These are phyloP conservation scores for Pestalotiopsis sp. DNA, from an alignment of 2,329 filamentous ascomycete species.

Conservation along the genomic window DNA sequence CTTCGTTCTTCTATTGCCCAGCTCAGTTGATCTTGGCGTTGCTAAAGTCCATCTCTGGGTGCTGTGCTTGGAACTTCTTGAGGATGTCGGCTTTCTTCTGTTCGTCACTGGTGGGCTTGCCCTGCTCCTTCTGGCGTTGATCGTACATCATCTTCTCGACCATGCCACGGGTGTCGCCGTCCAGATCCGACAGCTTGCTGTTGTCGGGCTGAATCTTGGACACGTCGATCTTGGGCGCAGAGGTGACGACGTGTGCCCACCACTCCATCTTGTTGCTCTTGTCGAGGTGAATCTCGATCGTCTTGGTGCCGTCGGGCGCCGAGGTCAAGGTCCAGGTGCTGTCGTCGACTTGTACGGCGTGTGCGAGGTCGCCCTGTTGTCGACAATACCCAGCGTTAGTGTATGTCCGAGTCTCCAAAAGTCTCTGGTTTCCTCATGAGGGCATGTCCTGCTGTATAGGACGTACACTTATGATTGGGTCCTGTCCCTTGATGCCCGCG, in stretches of 20 bases:
- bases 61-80: conserved; percentile 86
- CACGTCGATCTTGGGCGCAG: conserved; percentile 90
- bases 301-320: conserved; percentile 67
- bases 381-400: not conserved
- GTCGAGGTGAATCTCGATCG: conserved; percentile 83
- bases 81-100: conserved; percentile 93
- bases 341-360: conserved; percentile 80
- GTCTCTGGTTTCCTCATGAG: not conserved
- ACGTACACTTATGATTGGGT: conserved; percentile 77
- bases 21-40: conserved; percentile 66
- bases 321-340: conserved; percentile 90
- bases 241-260: conserved; percentile 91
- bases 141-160: conserved; percentile 99
- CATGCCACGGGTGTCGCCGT: conserved; percentile 94
- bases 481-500: conserved; percentile 86
- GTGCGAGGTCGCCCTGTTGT: conserved; percentile 78
- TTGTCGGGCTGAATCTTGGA: conserved; percentile 94
- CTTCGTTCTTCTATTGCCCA: not conserved
- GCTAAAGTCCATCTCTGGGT: conserved; percentile 73
- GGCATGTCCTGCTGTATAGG: not conserved
- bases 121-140: conserved; percentile 93
- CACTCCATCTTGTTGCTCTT: conserved; percentile 97
- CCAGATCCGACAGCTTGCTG: conserved; percentile 87
- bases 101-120: conserved; percentile 88
- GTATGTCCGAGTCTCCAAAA: not conserved